Evolutionary conservation across 805 yeast species (phyloP), one percentile per base, ranked within the genome.

Genomic region (Schizosaccharomyces cryophilus): DNA sequence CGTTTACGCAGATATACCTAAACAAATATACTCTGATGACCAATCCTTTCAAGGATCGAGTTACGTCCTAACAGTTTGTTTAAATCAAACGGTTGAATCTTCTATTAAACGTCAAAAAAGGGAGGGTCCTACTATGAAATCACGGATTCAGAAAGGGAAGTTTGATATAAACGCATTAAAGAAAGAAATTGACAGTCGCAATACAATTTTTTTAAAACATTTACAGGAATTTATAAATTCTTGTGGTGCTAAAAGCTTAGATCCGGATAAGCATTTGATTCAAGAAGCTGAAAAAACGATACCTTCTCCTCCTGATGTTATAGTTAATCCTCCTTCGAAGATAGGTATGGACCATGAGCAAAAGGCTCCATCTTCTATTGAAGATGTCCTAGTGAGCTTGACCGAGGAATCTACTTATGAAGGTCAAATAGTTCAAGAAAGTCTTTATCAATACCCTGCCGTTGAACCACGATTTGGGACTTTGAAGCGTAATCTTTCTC

Each of bases 361-460:
- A n/a, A 45, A 45, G 24, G 40, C 13, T 35, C 40, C 51, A 24
- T 45, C 26, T 4, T 45, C 51, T 15, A n/a, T 45, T 1, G 73
- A 75, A 0, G 72, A 73, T 1, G 71, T 87, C 70, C 71, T 87
- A 2, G 70, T 71, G 2, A 73, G 73, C 0, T 69, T 87, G 24
- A 75, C 77, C 62, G 59, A 66, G 3, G 69, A 63, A 0, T 76
- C 78, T 1, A 75, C 79, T 54, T 87, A 84, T 67, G 56, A 51
- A 51, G 35, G 35, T 21, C 56, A 51, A 29, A 51, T 51, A 21
- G 56, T 51, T 5, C 35, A 21, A 24, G 56, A 51, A 35, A 42
- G 29, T 56, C 7, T 35, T 6, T 26, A 19, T 56, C 17, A n/a
- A 29, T 29, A 19, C n/a, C 42, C 30, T 26, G 42, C 60, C 11